Evolutionary conservation across 495 filamentous ascomycete genomes (phyloP).

Genomic region (Aspergillus ostianus): DNA sequence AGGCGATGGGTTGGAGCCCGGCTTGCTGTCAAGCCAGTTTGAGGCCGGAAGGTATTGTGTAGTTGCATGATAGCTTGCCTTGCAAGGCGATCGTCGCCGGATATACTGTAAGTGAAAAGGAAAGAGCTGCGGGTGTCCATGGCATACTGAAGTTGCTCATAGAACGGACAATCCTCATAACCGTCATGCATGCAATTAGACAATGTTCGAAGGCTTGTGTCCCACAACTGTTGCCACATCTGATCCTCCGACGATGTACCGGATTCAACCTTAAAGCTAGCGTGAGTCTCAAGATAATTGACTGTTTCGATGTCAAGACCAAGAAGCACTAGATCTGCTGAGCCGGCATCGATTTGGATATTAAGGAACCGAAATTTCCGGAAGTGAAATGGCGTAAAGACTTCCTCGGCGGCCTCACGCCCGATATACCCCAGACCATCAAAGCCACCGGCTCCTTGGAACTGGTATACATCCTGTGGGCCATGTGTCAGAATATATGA

Average conservation of each 20-base stretch:
- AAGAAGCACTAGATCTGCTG: neutral
- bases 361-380: neutral
- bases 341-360: neutral
- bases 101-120: constrained; percentile 39
- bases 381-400: neutral
- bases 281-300: neutral
- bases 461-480: neutral
- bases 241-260: neutral
- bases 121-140: constrained; percentile 32
- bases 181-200: constrained; percentile 42
- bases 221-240: constrained; percentile 20
- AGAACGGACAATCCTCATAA: constrained; percentile 41
- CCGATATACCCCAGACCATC: neutral
- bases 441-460: neutral
- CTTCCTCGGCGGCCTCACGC: neutral
- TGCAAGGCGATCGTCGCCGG: constrained; percentile 38
- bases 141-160: constrained; percentile 41
- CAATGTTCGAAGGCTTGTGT: constrained; percentile 32
- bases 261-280: neutral
- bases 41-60: constrained; percentile 27
- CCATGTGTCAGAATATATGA: neutral
- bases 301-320: neutral
- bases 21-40: constrained; percentile 33
- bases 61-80: constrained; percentile 38
- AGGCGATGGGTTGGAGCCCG: constrained; percentile 36